Evolutionary conservation across 257 asterid genomes (phyloP).

Genomic region (Penstemon newberryi): DNA sequence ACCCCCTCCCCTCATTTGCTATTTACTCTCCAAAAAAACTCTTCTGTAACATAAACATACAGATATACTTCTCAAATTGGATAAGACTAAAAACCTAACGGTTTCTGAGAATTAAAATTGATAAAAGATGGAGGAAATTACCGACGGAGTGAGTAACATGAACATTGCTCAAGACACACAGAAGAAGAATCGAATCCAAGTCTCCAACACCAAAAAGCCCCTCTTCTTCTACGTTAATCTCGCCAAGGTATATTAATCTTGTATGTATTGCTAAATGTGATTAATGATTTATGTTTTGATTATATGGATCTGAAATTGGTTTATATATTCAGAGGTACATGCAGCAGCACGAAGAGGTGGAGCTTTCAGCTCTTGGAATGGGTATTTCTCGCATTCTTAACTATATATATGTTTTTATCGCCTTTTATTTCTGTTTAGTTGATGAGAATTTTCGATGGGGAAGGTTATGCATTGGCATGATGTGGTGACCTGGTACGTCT

Average conservation of each 20-base stretch:
- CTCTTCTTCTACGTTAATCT: slow-evolving; percentile 82
- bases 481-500: too few species aligned
- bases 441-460: too few species aligned
- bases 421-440: too few species aligned
- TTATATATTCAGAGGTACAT: slow-evolving; percentile 58
- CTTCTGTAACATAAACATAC: too few species aligned
- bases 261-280: background rate
- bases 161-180: slow-evolving; percentile 41
- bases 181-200: slow-evolving; percentile 82
- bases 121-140: slow-evolving; percentile 49
- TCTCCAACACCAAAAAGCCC: slow-evolving; percentile 74
- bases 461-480: too few species aligned
- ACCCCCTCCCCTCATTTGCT: background rate
- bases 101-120: background rate
- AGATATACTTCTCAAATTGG: too few species aligned
- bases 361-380: slow-evolving; percentile 92
- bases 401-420: background rate
- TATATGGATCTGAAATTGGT: slow-evolving; percentile 14
- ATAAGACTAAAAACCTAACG: too few species aligned
- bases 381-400: slow-evolving; percentile 44
- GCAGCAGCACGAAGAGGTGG: slow-evolving; percentile 81
- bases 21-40: background rate
- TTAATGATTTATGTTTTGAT: background rate
- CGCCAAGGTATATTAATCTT: slow-evolving; percentile 51
- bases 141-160: slow-evolving; percentile 61